Percentiles rank a stretch among this genome's conserved stretches.
Conservation (phyloP, 106 monocot genomes). For the Allium cepa region DNA sequence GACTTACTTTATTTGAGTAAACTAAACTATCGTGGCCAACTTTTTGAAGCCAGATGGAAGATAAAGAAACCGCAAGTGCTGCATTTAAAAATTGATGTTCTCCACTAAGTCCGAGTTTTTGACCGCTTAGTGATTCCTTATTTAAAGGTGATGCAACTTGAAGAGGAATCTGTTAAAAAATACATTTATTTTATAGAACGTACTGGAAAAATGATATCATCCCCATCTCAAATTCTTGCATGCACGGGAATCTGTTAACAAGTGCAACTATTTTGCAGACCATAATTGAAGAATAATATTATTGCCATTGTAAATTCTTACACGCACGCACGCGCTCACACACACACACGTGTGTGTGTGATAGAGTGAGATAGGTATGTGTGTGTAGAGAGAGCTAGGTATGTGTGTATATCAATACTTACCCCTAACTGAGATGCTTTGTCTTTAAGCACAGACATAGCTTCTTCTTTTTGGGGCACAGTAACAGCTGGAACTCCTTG, state of each 20-base stretch:
- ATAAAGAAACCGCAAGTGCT: constrained; percentile 70
- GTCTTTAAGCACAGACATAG: constrained; percentile 62
- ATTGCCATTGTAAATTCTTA: too few species aligned
- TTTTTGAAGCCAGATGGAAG: constrained; percentile 57
- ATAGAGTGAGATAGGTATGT: too few species aligned
- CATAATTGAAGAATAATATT: too few species aligned
- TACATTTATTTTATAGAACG: background rate
- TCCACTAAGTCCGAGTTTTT: constrained; percentile 78
- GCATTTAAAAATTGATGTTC: constrained; percentile 91
- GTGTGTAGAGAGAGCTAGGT: too few species aligned
- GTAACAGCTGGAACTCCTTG: constrained; percentile 80
- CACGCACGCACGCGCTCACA: too few species aligned
- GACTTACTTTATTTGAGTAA: too few species aligned
- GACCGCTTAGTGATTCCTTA: constrained; percentile 31
- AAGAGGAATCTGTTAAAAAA: constrained; percentile 54
- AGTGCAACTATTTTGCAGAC: background rate
- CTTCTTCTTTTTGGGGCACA: constrained; percentile 88
- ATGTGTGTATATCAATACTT: constrained; percentile 9
- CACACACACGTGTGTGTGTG: too few species aligned
- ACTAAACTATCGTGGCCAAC: constrained; percentile 19
- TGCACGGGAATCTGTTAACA: constrained; percentile 32
- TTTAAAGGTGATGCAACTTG: constrained; percentile 55
- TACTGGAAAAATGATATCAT: too few species aligned
- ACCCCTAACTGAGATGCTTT: constrained; percentile 74
- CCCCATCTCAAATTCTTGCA: too few species aligned